Evolutionary conservation across 2,329 filamentous ascomycete species (phyloP), one percentile per base, ranked within the genome.

Genomic region (Colletotrichum sp.): DNA sequence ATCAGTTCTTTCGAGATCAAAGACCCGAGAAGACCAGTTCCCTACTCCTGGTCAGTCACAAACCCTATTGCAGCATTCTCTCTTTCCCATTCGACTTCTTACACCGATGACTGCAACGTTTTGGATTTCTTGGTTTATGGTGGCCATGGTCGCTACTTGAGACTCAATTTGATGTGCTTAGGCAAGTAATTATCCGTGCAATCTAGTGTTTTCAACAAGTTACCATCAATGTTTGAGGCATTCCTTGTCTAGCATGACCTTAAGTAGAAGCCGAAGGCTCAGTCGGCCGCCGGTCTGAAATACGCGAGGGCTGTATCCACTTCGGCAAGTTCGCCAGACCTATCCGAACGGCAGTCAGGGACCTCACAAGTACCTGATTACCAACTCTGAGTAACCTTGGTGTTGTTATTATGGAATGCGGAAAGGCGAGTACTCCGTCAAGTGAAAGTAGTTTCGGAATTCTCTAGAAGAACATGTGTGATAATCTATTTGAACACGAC

Each of bases 21-120:
- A n/a, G 39, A 44, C 1, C 39, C 39, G 39, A 44, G 39, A 3
- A 44, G 39, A 44, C 39, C 39, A 5, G 16, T 6, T 0, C 39
- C 39, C 39, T 44, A 10, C 1, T 44, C 39, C 18, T n/a, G 3
- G 39, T 44, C 3, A 44, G 16, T 3, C 39, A n/a, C 3, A 10
- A 44, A 3, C 18, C 3, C 39, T n/a, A n/a, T 36, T 36, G 34
- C 16, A 44, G 16, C 16, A 44, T 44, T 1, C 5, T 10, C 16
- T 6, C 5, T 44, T 1, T 3, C 1, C 1, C 8, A 10, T 44
- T 18, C 36, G 36, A 44, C 0, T 18, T 6, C 16, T 44, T 10
- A n/a, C 9, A 4, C 39, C 39, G 39, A 44, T 3, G 39, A 44
- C 39, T 44, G 39, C 39, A 44, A 44, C 39, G 5, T 44, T 44